Evolutionary conservation across 2,329 filamentous ascomycete species (phyloP).

Genomic region (Fusarium graminum): DNA sequence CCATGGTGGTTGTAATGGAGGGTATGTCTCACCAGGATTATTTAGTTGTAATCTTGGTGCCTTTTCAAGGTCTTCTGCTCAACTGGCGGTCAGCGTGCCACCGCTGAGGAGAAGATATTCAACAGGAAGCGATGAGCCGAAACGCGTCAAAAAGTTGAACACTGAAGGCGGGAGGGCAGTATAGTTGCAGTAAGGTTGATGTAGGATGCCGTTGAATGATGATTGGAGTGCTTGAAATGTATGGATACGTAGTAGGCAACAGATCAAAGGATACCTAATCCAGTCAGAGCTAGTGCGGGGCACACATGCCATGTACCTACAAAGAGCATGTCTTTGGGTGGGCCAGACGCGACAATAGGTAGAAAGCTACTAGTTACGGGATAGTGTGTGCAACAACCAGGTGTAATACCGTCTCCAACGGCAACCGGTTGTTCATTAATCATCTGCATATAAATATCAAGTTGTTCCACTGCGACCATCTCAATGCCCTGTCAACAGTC

Average conservation of each 20-base stretch:
- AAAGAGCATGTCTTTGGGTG: slow-evolving; percentile 21
- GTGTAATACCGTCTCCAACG: slow-evolving; percentile 30
- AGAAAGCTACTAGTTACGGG: neutral
- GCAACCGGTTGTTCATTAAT: slow-evolving; percentile 37
- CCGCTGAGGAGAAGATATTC: neutral
- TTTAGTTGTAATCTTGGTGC: slow-evolving; percentile 1
- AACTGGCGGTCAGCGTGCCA: slow-evolving; percentile 8
- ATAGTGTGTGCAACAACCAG: slow-evolving; percentile 17
- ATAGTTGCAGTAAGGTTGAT: slow-evolving; percentile 2
- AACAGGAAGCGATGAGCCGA: neutral
- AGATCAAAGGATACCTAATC: slow-evolving; percentile 9
- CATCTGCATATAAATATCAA: slow-evolving; percentile 17
- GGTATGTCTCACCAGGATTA: neutral
- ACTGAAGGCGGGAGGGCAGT: neutral
- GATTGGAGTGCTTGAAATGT: slow-evolving; percentile 17
- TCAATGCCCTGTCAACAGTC: neutral
- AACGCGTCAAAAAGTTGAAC: neutral
- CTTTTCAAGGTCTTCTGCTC: neutral
- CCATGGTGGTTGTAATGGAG: slow-evolving; percentile 51
- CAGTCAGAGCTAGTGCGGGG: slow-evolving; percentile 21
- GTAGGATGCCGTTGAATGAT: slow-evolving; percentile 22
- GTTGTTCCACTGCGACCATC: neutral
- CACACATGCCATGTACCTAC: slow-evolving; percentile 30
- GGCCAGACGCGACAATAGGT: slow-evolving; percentile 26
- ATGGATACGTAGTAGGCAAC: slow-evolving; percentile 25